A percentile compares a stretch with the other conserved stretches of the same genome.
Conservation (phyloP, 306 rosid genomes). For the Hippophae gyantsensis region DNA sequence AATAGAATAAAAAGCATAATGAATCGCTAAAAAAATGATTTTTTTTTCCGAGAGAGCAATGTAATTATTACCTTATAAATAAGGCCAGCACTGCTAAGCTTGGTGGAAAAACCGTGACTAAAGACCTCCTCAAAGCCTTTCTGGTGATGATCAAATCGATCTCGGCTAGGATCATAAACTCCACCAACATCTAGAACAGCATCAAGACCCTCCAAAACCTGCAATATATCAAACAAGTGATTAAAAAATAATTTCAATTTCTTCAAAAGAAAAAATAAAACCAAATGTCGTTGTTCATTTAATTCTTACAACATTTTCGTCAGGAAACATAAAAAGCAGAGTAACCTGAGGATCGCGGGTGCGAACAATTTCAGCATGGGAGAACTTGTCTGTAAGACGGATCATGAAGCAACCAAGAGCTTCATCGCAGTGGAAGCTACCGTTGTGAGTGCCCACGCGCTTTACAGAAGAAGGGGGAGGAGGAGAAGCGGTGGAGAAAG, state of each 20-base stretch:
- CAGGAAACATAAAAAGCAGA: no score
- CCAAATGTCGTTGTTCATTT: background rate
- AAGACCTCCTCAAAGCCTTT: slow-evolving; percentile 88
- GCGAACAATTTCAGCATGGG: slow-evolving; percentile 71
- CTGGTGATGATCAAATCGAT: slow-evolving; percentile 96
- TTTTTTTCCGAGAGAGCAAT: background rate
- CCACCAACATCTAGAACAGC: slow-evolving; percentile 99
- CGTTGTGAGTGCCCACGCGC: slow-evolving; percentile 95
- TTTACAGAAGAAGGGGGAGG: slow-evolving; percentile 15
- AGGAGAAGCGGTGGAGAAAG: slow-evolving; percentile 17
- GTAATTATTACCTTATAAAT: slow-evolving; percentile 58
- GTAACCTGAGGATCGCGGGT: slow-evolving; percentile 71
- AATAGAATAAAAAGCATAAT: background rate
- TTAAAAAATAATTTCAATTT: background rate
- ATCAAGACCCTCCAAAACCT: slow-evolving; percentile 85
- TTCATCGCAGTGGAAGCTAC: slow-evolving; percentile 96
- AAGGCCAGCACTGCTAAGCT: slow-evolving; percentile 94
- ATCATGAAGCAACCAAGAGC: slow-evolving; percentile 99
- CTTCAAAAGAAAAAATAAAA: background rate
- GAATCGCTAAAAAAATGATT: background rate
- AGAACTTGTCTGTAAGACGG: slow-evolving; percentile 68
- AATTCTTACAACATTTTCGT: no score
- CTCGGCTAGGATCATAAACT: slow-evolving; percentile 60
- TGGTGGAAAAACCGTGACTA: slow-evolving; percentile 81
- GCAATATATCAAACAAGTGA: slow-evolving; percentile 10